A percentile compares a stretch with the other conserved stretches of the same genome.
phyloP scores from a whole-genome alignment of 176 grass and related monocot genomes.

The Musa beccarii region DNA sequence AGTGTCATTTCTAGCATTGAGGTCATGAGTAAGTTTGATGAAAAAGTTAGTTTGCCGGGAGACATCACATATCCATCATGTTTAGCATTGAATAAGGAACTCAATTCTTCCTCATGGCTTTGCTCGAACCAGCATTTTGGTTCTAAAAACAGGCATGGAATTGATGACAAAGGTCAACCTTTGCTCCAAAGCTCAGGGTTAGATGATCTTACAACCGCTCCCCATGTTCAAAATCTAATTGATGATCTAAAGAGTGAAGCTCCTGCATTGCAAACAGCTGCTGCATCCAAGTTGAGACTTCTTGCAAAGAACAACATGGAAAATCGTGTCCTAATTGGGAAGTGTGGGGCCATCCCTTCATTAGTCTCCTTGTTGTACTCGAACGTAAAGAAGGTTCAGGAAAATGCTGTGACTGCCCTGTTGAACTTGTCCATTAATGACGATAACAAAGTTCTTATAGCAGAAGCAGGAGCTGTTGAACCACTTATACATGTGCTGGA shows the following conservation, averaged over 20 bases:
- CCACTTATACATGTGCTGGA: conserved; percentile 40
- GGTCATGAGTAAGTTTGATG: conserved; percentile 30
- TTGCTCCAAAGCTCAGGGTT: background rate
- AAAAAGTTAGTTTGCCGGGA: conserved; percentile 19
- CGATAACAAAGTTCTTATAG: conserved; percentile 37
- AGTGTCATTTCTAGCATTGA: conserved; percentile 42
- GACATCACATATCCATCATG: conserved; percentile 11
- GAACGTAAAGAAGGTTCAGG: conserved; percentile 27
- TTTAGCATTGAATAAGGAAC: conserved; percentile 14
- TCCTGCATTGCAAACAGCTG: conserved; percentile 28
- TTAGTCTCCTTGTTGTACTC: conserved; percentile 33
- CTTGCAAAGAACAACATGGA: conserved; percentile 35
- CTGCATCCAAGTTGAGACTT: conserved; percentile 34
- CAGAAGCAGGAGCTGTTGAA: conserved; percentile 32
- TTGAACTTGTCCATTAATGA: conserved; percentile 46
- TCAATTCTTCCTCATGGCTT: conserved; percentile 10
- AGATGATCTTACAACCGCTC: conserved; percentile 20
- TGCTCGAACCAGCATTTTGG: conserved; percentile 8
- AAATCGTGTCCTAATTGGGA: conserved; percentile 30
- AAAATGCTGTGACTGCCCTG: conserved; percentile 47
- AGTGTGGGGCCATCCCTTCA: conserved; percentile 28
- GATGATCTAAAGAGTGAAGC: conserved; percentile 23
- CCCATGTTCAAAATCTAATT: conserved; percentile 26
- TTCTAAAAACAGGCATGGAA: background rate
- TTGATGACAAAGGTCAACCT: conserved; percentile 2